Conservation (phyloP, 1,284 basidiomycete genomes). For the Ganoderma leucocontextum region DNA sequence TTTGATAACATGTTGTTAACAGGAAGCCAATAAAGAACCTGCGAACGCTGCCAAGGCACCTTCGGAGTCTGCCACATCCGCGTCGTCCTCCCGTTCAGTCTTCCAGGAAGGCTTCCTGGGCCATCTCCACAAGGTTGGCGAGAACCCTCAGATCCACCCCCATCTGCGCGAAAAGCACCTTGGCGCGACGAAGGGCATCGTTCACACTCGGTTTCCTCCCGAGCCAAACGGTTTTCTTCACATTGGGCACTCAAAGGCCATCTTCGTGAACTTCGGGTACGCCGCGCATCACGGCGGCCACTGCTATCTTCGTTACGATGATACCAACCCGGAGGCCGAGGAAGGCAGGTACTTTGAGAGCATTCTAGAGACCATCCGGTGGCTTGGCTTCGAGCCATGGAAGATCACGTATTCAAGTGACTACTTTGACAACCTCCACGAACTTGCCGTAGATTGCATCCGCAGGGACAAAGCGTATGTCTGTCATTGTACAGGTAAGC, state of each 20-base stretch:
- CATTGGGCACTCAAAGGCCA: constrained; percentile 98
- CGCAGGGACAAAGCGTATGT: constrained; percentile 94
- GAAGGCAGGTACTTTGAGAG: constrained; percentile 97
- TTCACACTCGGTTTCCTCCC: constrained; percentile 97
- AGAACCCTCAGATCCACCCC: constrained; percentile 88
- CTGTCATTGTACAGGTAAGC: constrained; percentile 90
- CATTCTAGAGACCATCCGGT: constrained; percentile 94
- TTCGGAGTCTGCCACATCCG: constrained; percentile 45
- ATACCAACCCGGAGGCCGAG: constrained; percentile 99
- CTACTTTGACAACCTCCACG: constrained; percentile 92
- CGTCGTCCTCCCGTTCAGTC: constrained; percentile 67
- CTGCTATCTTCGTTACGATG: constrained; percentile 96
- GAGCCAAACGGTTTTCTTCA: constrained; percentile 98
- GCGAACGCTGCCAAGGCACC: constrained; percentile 43
- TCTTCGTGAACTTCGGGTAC: constrained; percentile 98
- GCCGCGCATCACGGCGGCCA: constrained; percentile 92
- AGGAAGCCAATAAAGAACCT: constrained; percentile 67
- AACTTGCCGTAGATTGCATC: constrained; percentile 92
- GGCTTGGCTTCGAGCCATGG: constrained; percentile 99
- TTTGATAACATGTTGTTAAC: neutral
- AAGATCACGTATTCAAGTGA: constrained; percentile 99
- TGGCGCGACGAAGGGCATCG: constrained; percentile 81
- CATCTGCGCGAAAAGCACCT: constrained; percentile 87
- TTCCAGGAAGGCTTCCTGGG: constrained; percentile 98
- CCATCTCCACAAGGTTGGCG: constrained; percentile 92